Evolutionary conservation across 2,329 filamentous ascomycete genomes (phyloP), one percentile per base, ranked within the genome.

Genomic region (Calonectria leucothoes): DNA sequence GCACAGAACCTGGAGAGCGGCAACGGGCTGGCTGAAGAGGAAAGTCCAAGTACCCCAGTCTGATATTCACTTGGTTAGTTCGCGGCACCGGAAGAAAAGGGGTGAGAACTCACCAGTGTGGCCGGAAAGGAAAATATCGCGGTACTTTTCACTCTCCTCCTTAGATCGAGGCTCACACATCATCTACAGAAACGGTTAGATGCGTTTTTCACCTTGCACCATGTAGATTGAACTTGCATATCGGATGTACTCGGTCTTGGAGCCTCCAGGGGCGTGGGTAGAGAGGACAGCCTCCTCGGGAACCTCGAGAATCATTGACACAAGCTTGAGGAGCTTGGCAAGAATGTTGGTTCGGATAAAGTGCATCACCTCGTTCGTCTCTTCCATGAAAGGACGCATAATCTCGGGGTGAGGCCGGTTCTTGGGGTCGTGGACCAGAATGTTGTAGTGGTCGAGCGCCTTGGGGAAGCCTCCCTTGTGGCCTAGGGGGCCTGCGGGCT

Each of bases 21-120:
- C 80, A 11, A 86, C 82, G 25, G 84, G 82, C 70, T 86, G 84
- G 23, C 80, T 82, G 81, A 85, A 84, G 17, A 86, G 80, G 27
- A 87, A 80, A 0, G 84, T 86, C 48, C 84, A 77, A 6, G 82
- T 83, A 8, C 84, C 85, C 74, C 85, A 86, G 69, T 86, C 85
- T 37, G 10, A 45, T 29, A 64, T 27, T 45, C 23, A 8, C 25
- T 31, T 70, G 39, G 25, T 70, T 45, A 70, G 67, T 20, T 42
- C 6, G 15, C 11, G 39, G 11, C n/a, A 8, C n/a, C n/a, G n/a
- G 20, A 42, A 29, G 17, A 27, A 15, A 20, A 45, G 1, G 55
- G 8, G 17, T 11, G 15, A 5, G 17, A 10, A 52, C 67, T 31
- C 33, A 64, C 67, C 67, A 3, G 84, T 86, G 77, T 86, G 85